Evolutionary conservation across 169 alveolate species (phyloP).

Genomic region (Blepharisma undulans): DNA sequence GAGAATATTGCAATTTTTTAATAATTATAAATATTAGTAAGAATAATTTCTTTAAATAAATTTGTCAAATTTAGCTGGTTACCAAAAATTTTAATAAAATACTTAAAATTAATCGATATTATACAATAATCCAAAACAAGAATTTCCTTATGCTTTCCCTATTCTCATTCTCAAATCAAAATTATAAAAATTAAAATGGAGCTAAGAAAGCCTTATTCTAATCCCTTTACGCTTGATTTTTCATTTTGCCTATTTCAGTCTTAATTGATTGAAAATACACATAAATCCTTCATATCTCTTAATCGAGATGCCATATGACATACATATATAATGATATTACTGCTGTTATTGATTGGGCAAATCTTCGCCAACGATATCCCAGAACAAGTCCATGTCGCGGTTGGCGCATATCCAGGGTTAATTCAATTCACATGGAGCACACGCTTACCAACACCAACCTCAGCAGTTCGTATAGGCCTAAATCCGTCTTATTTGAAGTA

Average conservation of each 20-base stretch:
- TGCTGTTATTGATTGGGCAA: neutral
- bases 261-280: neutral
- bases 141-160: neutral
- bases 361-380: neutral
- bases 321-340: neutral
- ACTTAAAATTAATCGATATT: too few species aligned
- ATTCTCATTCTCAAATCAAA: neutral
- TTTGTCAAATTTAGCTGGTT: too few species aligned
- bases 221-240: neutral
- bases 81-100: too few species aligned
- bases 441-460: neutral
- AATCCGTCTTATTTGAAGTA: neutral
- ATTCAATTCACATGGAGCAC: neutral
- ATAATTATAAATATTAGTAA: too few species aligned
- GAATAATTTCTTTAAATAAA: too few species aligned
- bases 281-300: neutral
- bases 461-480: neutral
- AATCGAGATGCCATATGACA: neutral
- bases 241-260: neutral
- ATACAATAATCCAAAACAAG: too few species aligned
- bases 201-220: neutral
- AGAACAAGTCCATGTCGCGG: constrained; percentile 6
- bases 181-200: neutral
- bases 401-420: neutral
- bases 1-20: too few species aligned